Percentiles rank a stretch among this genome's conserved stretches.
Conservation (phyloP, 2,329 filamentous ascomycete genomes). For the Macrophomina phaseolina region DNA sequence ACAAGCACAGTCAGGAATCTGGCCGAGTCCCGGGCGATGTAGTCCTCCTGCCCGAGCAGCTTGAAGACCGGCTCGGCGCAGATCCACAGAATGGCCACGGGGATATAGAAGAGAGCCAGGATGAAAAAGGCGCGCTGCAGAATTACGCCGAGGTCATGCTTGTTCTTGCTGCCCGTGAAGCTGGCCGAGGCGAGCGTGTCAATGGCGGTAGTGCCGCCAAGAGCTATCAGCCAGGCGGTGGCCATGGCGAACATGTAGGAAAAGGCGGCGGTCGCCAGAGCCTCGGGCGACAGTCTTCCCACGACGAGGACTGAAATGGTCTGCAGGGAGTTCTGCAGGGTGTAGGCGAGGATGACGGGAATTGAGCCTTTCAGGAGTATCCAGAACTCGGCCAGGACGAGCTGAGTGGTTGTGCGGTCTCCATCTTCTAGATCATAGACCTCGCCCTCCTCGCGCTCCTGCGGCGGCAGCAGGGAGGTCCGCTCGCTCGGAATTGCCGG, state of each 20-base stretch:
- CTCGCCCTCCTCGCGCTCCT: conserved; percentile 47
- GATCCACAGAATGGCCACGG: conserved; percentile 75
- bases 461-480: conserved; percentile 50
- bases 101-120: conserved; percentile 72
- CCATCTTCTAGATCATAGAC: conserved; percentile 47
- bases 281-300: conserved; percentile 78
- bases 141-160: conserved; percentile 77
- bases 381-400: conserved; percentile 65
- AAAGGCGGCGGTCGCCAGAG: conserved; percentile 81
- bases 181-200: conserved; percentile 84
- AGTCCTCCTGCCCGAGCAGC: conserved; percentile 76
- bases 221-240: conserved; percentile 83
- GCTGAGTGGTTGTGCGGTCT: conserved; percentile 40
- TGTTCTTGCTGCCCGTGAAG: conserved; percentile 81
- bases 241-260: conserved; percentile 95
- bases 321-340: conserved; percentile 83
- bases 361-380: conserved; percentile 71
- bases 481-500: conserved; percentile 42
- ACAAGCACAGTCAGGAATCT: conserved; percentile 75
- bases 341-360: conserved; percentile 83
- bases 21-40: conserved; percentile 75
- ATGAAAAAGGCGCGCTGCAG: conserved; percentile 78
- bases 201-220: conserved; percentile 84
- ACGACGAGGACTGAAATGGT: conserved; percentile 82
- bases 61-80: conserved; percentile 77